Percentiles rank a stretch among this genome's conserved stretches.
phyloP scores from a whole-genome alignment of 495 filamentous ascomycete genomes.

The Penicillium bovifimosum region DNA sequence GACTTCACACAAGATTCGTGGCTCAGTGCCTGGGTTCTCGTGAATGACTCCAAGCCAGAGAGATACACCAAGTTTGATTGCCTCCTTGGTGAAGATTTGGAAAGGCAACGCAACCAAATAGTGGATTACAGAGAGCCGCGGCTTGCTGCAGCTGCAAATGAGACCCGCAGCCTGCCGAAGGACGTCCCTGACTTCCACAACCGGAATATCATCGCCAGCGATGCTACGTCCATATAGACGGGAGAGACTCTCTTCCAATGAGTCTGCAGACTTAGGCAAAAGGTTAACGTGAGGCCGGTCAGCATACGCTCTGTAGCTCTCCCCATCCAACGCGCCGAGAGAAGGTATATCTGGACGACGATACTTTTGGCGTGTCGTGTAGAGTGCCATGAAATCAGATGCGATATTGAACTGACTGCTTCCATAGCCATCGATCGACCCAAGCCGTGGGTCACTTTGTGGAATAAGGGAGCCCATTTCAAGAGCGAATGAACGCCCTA shows the following conservation, averaged over 20 bases:
- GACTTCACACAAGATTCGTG: slow-evolving; percentile 76
- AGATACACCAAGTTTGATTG: slow-evolving; percentile 90
- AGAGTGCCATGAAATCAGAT: slow-evolving; percentile 93
- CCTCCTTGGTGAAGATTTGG: slow-evolving; percentile 84
- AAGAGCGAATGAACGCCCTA: slow-evolving; percentile 91
- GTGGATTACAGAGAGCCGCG: slow-evolving; percentile 71
- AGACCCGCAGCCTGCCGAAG: slow-evolving; percentile 78
- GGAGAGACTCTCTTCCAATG: slow-evolving; percentile 27
- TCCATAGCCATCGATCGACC: slow-evolving; percentile 65
- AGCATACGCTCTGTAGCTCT: slow-evolving; percentile 12
- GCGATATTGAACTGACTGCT: slow-evolving; percentile 75
- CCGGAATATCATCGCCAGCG: slow-evolving; percentile 59
- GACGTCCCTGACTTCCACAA: slow-evolving; percentile 69
- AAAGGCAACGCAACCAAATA: slow-evolving; percentile 90
- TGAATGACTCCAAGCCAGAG: slow-evolving; percentile 96
- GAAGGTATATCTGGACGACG: slow-evolving; percentile 63
- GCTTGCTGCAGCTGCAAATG: slow-evolving; percentile 66
- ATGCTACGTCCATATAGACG: slow-evolving; percentile 64
- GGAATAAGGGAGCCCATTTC: slow-evolving; percentile 89
- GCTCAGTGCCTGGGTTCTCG: slow-evolving; percentile 83
- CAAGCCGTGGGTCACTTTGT: slow-evolving; percentile 77
- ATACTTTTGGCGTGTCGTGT: slow-evolving; percentile 95
- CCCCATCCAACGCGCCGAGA: slow-evolving; percentile 9
- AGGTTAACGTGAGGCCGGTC: slow-evolving; percentile 4
- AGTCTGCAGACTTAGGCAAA: slow-evolving; percentile 16